Base-by-base conservation (phyloP, 352 stramenopile genomes). In the Salisapilia sapeloensis region DNA sequence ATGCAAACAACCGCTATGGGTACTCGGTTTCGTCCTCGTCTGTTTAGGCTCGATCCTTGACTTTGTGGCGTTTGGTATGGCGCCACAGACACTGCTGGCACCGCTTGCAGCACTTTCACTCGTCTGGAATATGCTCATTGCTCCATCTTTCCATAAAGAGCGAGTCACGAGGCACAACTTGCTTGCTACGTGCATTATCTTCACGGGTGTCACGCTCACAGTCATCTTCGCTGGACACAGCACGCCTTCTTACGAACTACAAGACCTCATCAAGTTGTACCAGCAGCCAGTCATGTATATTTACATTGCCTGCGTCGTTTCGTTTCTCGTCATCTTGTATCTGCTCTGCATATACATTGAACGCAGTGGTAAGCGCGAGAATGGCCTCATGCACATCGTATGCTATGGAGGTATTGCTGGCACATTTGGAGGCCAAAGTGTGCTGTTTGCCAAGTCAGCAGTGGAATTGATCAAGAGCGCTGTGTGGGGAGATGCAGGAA, bases 51-150 rank as follows among this genome's bases (percentile, higher is more conserved):
- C 71, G 13, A 53, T 93, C 6, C 48, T 93, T 11, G 82, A 95
- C 56, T 93, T 95, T 47, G 62, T 94, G 6, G 80, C 80, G 2
- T 92, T 95, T 41, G 81, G 82, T 10, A 85, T 95, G 69, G 82
- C 82, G 2, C 80, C 82, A 8, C 75, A 92, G 54, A 92, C 79
- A 10, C 52, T 95, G 12, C 40, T 95, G n/a, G 80, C 76, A 24
- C 80, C 80, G 14, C 58, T 95, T 30, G 82, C 80, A 4, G 78
- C 82, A 15, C 52, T 94, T 13, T 90, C 72, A 28, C 60, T 95
- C 10, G 82, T 93, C 6, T 94, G 78, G 70, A 95, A 95, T 48
- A 85, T 93, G 53, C 71, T 93, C 24, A 86, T 95, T 37, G 81
- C 83, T 1, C 77, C 76, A 2, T 69, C 80, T 8, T 89, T 95